Evolutionary conservation across 495 filamentous ascomycete species (phyloP), one percentile per base, ranked within the genome.

Genomic region (Podospora comata): DNA sequence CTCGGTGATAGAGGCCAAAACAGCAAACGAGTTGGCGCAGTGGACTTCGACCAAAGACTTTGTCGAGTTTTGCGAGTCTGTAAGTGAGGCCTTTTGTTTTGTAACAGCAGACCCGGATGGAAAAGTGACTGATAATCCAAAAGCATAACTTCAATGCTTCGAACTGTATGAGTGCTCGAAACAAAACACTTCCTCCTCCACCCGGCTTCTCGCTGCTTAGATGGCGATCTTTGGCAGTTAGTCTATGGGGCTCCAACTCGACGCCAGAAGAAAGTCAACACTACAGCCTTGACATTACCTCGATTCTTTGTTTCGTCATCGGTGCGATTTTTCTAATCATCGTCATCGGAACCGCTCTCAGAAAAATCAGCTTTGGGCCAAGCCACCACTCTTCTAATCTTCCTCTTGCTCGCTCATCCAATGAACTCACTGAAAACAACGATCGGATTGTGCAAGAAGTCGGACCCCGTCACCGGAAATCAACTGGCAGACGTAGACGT

Each of bases 21-120:
- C 15, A 54, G 64, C 68, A 26, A 61, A 27, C 9, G 6, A 27
- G 57, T 20, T 70, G 28, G 68, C 68, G 26, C 6, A 66, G 19
- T 70, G 68, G 68, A 63, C 56, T 26, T 69, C 63, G 18, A 56
- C 48, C 20, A 69, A 69, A 26, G 63, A 66, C 11, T 69, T 69
- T 48, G 3, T 69, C 1, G 68, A 62, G 26, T 66, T 62, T 20
- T 69, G 62, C 32, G 63, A 69, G n/a, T 57, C 68, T 62, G 68
- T 70, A 70, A 6, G 68, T 67, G 1, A 11, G 13, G 9, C 9
- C 39, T 11, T 48, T 48, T 23, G 23, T 23, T 48, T 48, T 32
- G 7, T 32, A 7, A 7, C 30, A 32, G 30, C 30, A 32, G 30
- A 39, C 34, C 13, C 13, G 15, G 39, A 48, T 34, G 30, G 13